These are phyloP conservation scores for Pueraria montana DNA, from an alignment of 306 rosid species.

Conservation along the genomic window DNA sequence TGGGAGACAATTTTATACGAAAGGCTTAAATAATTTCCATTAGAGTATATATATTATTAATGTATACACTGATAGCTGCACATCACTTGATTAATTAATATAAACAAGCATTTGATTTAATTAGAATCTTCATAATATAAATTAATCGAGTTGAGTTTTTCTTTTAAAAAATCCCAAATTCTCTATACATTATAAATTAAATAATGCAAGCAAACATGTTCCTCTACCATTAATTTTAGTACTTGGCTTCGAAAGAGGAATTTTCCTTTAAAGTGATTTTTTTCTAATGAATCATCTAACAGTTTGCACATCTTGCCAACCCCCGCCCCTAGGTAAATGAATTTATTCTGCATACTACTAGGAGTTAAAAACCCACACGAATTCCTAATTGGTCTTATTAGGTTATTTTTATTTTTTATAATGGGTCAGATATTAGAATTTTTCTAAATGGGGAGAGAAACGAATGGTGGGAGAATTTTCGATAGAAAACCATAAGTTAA, in stretches of 20 bases:
- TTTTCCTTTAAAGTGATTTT: conserved; percentile 30
- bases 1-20: not conserved
- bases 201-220: not conserved
- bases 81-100: conserved; percentile 8
- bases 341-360: conserved; percentile 59
- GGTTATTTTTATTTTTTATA: not conserved
- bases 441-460: conserved; percentile 35
- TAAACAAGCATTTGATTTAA: not conserved
- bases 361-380: conserved; percentile 40
- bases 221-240: conserved; percentile 21
- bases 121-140: conserved; percentile 10
- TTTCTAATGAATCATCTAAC: conserved; percentile 42
- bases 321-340: conserved; percentile 39
- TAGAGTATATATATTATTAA: not conserved
- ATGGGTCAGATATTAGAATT: conserved; percentile 27
- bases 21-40: not conserved
- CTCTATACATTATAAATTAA: not conserved
- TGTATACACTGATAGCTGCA: not conserved
- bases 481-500: conserved; percentile 47
- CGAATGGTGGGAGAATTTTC: conserved; percentile 40
- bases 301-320: conserved; percentile 37
- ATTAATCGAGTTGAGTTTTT: not conserved
- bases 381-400: conserved; percentile 34
- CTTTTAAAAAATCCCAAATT: not conserved
- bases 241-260: conserved; percentile 40